Base-by-base conservation (phyloP, 768 basidiomycete genomes). In the Lactifluus echinatus region DNA sequence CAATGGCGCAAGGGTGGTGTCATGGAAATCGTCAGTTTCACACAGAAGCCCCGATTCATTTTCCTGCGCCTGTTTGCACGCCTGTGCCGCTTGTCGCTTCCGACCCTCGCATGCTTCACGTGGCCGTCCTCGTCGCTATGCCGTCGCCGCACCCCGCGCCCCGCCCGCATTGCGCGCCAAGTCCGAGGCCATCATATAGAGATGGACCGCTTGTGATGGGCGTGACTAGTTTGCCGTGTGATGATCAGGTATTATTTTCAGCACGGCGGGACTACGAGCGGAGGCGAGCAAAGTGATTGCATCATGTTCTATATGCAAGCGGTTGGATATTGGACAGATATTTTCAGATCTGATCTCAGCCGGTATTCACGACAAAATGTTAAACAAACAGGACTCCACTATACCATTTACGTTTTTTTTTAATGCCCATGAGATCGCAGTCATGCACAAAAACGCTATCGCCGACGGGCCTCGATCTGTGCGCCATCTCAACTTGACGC, bases 101-200 rank as follows among this genome's bases (percentile, higher is more conserved):
- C 31, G 48, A 60, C 26, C 33, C 4, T n/a, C 44, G 34, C 17
- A 34, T 17, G 19, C 53, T 59, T n/a, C 50, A 58, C 8, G 53
- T 63, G 5, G 60, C 53, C 23, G 36, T 62, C 31, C 46, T 63
- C 12, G 50, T 63, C 11, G 48, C 43, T 12, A 63, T 63, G 63
- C 63, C 61, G 0, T 56, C 53, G 12, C 60, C 14, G 19, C 36
- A 8, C 10, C 45, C 23, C 29, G 14, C 37, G 11, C 4, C 29
- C 11, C 31, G 7, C 23, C 29, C 26, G 34, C 46, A 6, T n/a
- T 15, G 12, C 19, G 10, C 21, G 31, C 4, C 23, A 7, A 14
- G 37, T 7, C 28, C 48, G 3, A 15, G 47, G 8, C 26, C 39
- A 23, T 31, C 49, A 4, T 33, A 39, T 21, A 12, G 28, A 1